A percentile compares a stretch with the other conserved stretches of the same genome.
phyloP scores from a whole-genome alignment of 1,284 basidiomycete species.

The Moesziomyces sp. region DNA sequence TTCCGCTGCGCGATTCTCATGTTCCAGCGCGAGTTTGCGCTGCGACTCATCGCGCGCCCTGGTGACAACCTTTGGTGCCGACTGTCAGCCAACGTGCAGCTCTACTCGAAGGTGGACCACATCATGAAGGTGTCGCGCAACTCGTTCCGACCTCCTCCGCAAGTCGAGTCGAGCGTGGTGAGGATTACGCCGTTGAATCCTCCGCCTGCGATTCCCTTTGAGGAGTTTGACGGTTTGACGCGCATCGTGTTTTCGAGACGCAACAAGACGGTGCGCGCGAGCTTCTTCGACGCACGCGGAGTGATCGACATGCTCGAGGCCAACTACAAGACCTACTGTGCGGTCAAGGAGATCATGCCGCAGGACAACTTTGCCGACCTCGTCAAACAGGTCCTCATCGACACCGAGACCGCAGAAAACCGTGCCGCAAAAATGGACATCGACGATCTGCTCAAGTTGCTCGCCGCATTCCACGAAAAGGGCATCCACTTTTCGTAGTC shows the following conservation, averaged over 20 bases:
- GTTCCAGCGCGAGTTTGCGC: conserved; percentile 98
- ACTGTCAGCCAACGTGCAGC: conserved; percentile 94
- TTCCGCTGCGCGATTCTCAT: conserved; percentile 96
- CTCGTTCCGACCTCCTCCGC: conserved; percentile 94
- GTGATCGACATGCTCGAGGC: conserved; percentile 93
- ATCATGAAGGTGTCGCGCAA: conserved; percentile 96
- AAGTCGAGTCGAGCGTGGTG: conserved; percentile 93
- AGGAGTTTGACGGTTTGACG: conserved; percentile 95
- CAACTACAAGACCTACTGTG: conserved; percentile 94
- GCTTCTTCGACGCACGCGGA: conserved; percentile 85
- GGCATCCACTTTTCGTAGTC: conserved; percentile 83
- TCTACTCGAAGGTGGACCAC: conserved; percentile 93
- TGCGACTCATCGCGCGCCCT: conserved; percentile 88
- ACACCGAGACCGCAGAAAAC: conserved; percentile 76
- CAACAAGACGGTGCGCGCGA: conserved; percentile 90
- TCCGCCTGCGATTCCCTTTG: conserved; percentile 92
- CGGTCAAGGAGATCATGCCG: conserved; percentile 72
- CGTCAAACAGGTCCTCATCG: conserved; percentile 80
- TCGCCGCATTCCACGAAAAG: conserved; percentile 82
- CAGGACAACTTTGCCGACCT: conserved; percentile 67
- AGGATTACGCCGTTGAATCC: conserved; percentile 92
- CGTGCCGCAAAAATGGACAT: conserved; percentile 86
- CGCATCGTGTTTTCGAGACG: conserved; percentile 87
- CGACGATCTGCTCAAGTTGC: conserved; percentile 80
- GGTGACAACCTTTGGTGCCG: conserved; percentile 90